Evolutionary conservation across 1,284 basidiomycete species (phyloP), one percentile per base, ranked within the genome.

Genomic region (Testicularia cyperi): DNA sequence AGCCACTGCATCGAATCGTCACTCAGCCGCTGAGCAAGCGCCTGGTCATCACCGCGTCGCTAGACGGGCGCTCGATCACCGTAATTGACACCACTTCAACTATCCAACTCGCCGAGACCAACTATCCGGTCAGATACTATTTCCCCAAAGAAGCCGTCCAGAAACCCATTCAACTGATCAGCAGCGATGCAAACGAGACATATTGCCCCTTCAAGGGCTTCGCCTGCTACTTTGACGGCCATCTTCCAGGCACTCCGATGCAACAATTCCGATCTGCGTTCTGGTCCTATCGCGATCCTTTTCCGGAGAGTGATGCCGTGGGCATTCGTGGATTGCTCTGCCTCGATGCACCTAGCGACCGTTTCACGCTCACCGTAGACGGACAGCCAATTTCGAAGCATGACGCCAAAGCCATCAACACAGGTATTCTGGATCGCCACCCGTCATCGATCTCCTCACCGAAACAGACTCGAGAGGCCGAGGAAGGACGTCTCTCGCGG

Each of bases 171-270:
- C 24, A 38, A 2, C 45, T 55, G 30, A 44, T 47, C 13, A 41
- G 38, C 2, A 53, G 49, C 43, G 35, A 51, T 9, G 39, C 32
- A 27, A 27, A 37, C 8, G 43, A 54, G 3, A 64, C 61, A 6
- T 64, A 58, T 24, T 64, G 61, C 29, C 61, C 61, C 2, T 64
- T 10, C 47, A 64, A 64, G 27, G 61, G 61, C 19, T 58, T 51
- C 28, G 55, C 61, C 1, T 36, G 44, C 30, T 64, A 58, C 25
- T 38, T 44, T 32, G 55, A 58, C 14, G 31, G 58, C 12, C 31
- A 38, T 2, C 38, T 49, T 9, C 45, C 51, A 1, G 57, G 51
- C 4, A 28, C 37, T 0, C 46, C 41, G 5, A 38, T 61, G 18
- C 27, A 31, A 2, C n/a, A 45, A 15, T 46, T 61, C 33, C 43